These are phyloP conservation scores for Fusarium sarcochroum DNA, from an alignment of 2,329 filamentous ascomycete genomes.

Conservation along the genomic window DNA sequence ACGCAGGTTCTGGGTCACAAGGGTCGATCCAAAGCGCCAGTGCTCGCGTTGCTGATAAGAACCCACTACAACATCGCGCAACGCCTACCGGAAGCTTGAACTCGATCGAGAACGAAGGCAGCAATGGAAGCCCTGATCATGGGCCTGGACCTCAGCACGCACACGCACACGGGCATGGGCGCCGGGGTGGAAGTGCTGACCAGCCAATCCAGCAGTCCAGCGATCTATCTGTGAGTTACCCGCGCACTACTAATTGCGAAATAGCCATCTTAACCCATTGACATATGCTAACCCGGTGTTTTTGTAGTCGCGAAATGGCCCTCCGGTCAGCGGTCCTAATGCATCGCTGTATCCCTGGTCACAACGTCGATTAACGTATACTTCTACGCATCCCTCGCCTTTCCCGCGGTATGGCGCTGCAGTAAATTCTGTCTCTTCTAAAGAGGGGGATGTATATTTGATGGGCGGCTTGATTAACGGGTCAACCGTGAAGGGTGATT, in stretches of 20 bases:
- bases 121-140: conserved; percentile 75
- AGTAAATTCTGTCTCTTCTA: conserved; percentile 91
- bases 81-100: conserved; percentile 85
- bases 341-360: conserved; percentile 96
- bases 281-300: conserved; percentile 25
- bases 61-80: conserved; percentile 66
- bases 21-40: conserved; percentile 65
- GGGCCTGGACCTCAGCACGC: conserved; percentile 35
- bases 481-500: conserved; percentile 93
- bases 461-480: conserved; percentile 98
- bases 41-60: conserved; percentile 67
- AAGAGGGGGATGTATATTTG: conserved; percentile 96
- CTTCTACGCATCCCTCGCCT: conserved; percentile 83
- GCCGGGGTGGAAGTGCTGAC: conserved; percentile 67
- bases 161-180: conserved; percentile 63
- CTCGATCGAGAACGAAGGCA: conserved; percentile 73
- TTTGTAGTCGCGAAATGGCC: conserved; percentile 68
- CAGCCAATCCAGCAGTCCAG: conserved; percentile 58
- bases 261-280: not conserved
- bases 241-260: not conserved
- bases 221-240: conserved; percentile 60
- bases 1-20: conserved; percentile 63
- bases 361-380: conserved; percentile 88
- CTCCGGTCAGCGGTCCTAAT: conserved; percentile 70
- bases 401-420: conserved; percentile 98